Conservation (phyloP, 257 asterid genomes). For the Solanum gracilifrons region DNA sequence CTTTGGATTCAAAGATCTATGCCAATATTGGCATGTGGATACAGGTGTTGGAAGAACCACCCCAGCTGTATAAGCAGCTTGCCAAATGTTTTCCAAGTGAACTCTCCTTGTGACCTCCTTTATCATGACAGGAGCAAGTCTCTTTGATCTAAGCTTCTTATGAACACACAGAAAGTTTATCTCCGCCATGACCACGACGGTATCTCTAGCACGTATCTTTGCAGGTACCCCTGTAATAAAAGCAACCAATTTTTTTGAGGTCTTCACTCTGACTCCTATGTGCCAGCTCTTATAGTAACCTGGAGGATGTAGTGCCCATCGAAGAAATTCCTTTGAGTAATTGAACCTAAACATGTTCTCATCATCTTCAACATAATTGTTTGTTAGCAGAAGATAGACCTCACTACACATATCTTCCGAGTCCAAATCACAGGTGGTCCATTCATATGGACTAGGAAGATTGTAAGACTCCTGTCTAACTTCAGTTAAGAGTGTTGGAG, state of each 20-base stretch:
- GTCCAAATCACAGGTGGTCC: constrained; percentile 24
- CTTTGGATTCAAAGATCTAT: constrained; percentile 23
- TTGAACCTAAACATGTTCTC: constrained; percentile 27
- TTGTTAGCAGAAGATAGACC: constrained; percentile 16
- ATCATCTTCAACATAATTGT: constrained; percentile 23
- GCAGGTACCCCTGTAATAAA: constrained; percentile 25
- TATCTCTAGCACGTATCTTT: constrained; percentile 12
- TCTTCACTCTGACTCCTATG: constrained; percentile 24
- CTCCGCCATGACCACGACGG: constrained; percentile 13
- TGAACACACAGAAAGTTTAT: constrained; percentile 22
- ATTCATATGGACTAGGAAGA: constrained; percentile 18
- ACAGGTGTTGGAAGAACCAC: constrained; percentile 21
- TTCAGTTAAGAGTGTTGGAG: constrained; percentile 15
- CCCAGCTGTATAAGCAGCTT: constrained; percentile 27
- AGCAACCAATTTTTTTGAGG: constrained; percentile 18
- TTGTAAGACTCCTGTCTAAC: constrained; percentile 21
- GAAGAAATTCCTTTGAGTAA: constrained; percentile 23
- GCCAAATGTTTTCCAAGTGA: constrained; percentile 26
- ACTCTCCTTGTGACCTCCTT: constrained; percentile 26
- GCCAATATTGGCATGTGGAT: constrained; percentile 24
- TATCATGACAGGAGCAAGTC: constrained; percentile 23
- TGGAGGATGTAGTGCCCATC: constrained; percentile 24
- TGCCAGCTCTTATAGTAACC: constrained; percentile 24
- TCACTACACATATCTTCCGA: constrained; percentile 16
- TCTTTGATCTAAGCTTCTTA: constrained; percentile 18